Evolutionary conservation across 768 basidiomycete genomes (phyloP).

Genomic region (Phallus indusiatus): DNA sequence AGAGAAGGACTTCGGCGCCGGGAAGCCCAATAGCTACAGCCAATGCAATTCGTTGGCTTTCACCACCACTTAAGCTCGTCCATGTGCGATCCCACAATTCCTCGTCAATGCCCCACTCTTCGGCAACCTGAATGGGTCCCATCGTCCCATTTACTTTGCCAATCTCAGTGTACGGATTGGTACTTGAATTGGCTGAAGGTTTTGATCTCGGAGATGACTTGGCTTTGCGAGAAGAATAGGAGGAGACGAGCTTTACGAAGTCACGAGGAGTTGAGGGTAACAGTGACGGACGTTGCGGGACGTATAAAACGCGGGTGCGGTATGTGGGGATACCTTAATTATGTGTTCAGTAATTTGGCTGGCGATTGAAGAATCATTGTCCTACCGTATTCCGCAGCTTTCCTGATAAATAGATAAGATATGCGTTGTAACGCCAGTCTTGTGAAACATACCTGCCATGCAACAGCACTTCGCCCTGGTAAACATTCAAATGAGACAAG

Average conservation of each 20-base stretch:
- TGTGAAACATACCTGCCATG: conserved; percentile 50
- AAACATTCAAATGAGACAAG: conserved; percentile 67
- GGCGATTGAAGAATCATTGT: background rate
- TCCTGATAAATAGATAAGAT: conserved; percentile 10
- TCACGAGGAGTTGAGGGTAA: conserved; percentile 72
- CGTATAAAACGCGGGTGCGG: conserved; percentile 73
- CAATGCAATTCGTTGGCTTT: conserved; percentile 74
- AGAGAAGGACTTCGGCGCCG: conserved; percentile 68
- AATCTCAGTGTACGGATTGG: conserved; percentile 1
- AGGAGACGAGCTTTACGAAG: conserved; percentile 50
- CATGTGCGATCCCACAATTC: conserved; percentile 74
- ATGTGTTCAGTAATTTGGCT: background rate
- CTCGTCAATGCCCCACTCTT: conserved; percentile 55
- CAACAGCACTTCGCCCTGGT: conserved; percentile 55
- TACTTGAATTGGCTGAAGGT: background rate
- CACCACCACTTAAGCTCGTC: conserved; percentile 77
- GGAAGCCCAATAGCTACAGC: conserved; percentile 65
- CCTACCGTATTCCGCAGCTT: conserved; percentile 15
- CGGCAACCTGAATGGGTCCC: conserved; percentile 41
- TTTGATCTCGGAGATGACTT: conserved; percentile 15
- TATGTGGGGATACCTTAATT: conserved; percentile 60
- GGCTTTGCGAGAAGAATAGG: conserved; percentile 37
- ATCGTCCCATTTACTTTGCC: background rate
- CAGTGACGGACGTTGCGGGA: conserved; percentile 84
- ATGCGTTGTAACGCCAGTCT: background rate